Percentiles rank a stretch among this genome's conserved stretches.
Evolutionary conservation across 1,139 yeast species (phyloP).

Genomic region (Blastobotrys serpentis): DNA sequence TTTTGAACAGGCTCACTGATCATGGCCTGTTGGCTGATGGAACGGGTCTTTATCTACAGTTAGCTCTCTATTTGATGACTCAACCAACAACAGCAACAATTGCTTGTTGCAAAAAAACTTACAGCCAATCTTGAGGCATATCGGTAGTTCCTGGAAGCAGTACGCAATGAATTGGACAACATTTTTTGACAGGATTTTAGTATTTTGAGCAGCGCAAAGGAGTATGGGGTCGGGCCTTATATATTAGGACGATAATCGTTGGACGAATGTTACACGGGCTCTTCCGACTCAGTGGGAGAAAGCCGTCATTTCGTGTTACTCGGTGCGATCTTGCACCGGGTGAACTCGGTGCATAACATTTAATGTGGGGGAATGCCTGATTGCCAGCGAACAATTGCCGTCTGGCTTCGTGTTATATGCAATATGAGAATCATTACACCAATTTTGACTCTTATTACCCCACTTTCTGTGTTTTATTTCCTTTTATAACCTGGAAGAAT

Average conservation of each 20-base stretch:
- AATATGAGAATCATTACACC: too few species aligned
- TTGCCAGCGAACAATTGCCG: too few species aligned
- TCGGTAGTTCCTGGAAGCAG: conserved; percentile 6
- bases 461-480: too few species aligned
- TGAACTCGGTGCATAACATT: conserved; percentile 3
- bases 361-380: neutral
- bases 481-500: too few species aligned
- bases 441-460: too few species aligned
- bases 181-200: neutral
- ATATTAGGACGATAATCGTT: neutral
- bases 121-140: conserved; percentile 3
- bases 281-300: conserved; percentile 4
- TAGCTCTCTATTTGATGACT: conserved; percentile 1
- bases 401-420: too few species aligned
- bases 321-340: conserved; percentile 7
- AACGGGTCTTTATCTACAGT: conserved; percentile 7
- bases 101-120: neutral
- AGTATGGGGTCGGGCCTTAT: neutral
- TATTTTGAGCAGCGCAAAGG: neutral
- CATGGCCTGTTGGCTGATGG: conserved; percentile 14
- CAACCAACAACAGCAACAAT: neutral
- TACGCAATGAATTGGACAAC: conserved; percentile 8
- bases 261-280: conserved; percentile 3
- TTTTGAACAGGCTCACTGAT: conserved; percentile 33
- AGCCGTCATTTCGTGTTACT: conserved; percentile 1